Conservation (phyloP, 345 rosid genomes). For the Nasturtium officinale region DNA sequence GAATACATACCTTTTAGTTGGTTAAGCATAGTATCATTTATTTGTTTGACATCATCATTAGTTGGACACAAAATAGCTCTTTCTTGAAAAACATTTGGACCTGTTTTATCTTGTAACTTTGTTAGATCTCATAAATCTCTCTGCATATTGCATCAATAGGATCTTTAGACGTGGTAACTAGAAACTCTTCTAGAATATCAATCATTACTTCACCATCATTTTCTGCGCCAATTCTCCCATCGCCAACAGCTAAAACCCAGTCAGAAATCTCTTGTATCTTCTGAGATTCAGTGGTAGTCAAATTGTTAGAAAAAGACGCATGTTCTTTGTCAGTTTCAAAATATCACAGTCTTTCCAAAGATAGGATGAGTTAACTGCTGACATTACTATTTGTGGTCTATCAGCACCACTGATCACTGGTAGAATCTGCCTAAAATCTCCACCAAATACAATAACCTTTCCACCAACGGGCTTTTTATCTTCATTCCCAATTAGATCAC, state of each 20-base stretch:
- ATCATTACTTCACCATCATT: background rate
- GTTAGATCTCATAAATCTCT: background rate
- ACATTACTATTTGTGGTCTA: background rate
- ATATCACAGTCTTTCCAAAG: background rate
- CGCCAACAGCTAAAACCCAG: background rate
- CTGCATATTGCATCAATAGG: background rate
- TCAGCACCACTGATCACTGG: background rate
- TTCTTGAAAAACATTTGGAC: background rate
- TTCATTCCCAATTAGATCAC: background rate
- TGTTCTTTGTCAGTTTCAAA: background rate
- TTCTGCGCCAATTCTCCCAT: background rate
- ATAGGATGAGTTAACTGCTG: background rate
- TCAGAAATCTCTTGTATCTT: rapidly evolving
- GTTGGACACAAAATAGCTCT: background rate
- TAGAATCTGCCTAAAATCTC: background rate
- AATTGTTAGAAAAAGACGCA: background rate
- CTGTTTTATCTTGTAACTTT: background rate
- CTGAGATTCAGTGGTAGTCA: no score
- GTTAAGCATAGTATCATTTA: background rate
- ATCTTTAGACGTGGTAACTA: background rate
- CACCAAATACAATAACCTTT: background rate
- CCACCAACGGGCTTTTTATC: background rate
- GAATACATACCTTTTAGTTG: background rate
- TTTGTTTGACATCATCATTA: background rate
- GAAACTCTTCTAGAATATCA: background rate